Percentiles rank a stretch among this genome's conserved stretches.
Conservation (phyloP, 805 yeast species). For the Peterozyma toletana region DNA sequence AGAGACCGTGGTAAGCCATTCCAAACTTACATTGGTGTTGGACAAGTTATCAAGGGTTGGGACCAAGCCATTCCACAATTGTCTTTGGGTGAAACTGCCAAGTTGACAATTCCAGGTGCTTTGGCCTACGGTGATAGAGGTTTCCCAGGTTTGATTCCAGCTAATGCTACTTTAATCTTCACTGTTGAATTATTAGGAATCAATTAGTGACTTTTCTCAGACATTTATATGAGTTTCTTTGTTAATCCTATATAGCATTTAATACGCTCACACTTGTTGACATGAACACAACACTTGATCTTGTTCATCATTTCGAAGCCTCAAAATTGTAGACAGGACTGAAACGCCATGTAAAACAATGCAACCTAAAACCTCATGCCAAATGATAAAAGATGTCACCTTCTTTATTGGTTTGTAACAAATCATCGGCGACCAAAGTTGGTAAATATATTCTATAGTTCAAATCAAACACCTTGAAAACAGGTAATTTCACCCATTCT, state of each 20-base stretch:
- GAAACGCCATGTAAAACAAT: not conserved
- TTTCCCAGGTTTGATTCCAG: conserved; percentile 95
- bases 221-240: too few species aligned
- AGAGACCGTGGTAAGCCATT: conserved; percentile 93
- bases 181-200: conserved; percentile 69
- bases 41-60: conserved; percentile 97
- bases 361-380: too few species aligned
- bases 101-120: conserved; percentile 85
- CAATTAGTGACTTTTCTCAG: conserved; percentile 23
- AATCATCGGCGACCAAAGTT: conserved; percentile 31
- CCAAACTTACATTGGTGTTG: conserved; percentile 91
- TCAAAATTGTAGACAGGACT: not conserved
- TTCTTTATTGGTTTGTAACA: not conserved
- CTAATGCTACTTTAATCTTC: conserved; percentile 86
- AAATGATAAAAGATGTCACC: not conserved
- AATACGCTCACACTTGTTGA: too few species aligned
- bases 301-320: too few species aligned
- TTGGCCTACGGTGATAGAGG: conserved; percentile 94
- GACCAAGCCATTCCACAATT: conserved; percentile 90
- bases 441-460: conserved; percentile 60
- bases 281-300: too few species aligned
- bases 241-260: too few species aligned
- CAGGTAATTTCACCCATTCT: conserved; percentile 42
- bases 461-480: conserved; percentile 58
- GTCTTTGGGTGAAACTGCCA: conserved; percentile 89